phyloP scores from a whole-genome alignment of 176 grass and related monocot species.

The Carex scoparia region DNA sequence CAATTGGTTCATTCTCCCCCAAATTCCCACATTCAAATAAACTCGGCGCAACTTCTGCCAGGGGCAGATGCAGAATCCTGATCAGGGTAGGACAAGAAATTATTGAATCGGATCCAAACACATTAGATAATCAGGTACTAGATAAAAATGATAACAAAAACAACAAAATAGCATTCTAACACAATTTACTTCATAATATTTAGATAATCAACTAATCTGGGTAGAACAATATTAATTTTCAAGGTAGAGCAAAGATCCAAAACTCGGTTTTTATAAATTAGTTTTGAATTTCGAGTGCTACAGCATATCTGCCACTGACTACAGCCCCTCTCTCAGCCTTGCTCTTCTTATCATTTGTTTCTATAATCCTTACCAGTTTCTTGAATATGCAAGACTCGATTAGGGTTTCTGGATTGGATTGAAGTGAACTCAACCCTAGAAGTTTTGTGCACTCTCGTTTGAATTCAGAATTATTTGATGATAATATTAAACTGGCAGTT shows the following conservation, averaged over 20 bases:
- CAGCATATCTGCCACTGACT: neutral
- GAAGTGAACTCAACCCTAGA: conserved; percentile 26
- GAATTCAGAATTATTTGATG: conserved; percentile 27
- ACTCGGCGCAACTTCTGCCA: neutral
- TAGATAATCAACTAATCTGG: too few species aligned
- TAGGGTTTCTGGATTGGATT: conserved; percentile 21
- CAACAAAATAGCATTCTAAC: too few species aligned
- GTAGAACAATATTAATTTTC: too few species aligned
- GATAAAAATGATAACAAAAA: too few species aligned
- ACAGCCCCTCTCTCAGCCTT: conserved; percentile 4
- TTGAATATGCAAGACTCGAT: conserved; percentile 25
- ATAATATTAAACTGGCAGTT: conserved; percentile 15
- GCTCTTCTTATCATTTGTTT: conserved; percentile 25
- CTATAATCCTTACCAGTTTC: conserved; percentile 9
- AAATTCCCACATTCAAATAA: conserved; percentile 18
- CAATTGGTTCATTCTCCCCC: neutral
- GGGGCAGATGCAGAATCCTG: too few species aligned
- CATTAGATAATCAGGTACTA: too few species aligned
- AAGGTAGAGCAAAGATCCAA: too few species aligned
- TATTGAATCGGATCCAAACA: too few species aligned
- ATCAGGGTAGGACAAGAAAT: too few species aligned
- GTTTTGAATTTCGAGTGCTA: too few species aligned
- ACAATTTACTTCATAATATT: too few species aligned
- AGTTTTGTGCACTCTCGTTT: conserved; percentile 11
- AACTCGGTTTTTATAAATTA: too few species aligned